A percentile compares a stretch with the other conserved stretches of the same genome.
Evolutionary conservation across 2,329 filamentous ascomycete genomes (phyloP).

Genomic region (Curvularia hawaiiensis): DNA sequence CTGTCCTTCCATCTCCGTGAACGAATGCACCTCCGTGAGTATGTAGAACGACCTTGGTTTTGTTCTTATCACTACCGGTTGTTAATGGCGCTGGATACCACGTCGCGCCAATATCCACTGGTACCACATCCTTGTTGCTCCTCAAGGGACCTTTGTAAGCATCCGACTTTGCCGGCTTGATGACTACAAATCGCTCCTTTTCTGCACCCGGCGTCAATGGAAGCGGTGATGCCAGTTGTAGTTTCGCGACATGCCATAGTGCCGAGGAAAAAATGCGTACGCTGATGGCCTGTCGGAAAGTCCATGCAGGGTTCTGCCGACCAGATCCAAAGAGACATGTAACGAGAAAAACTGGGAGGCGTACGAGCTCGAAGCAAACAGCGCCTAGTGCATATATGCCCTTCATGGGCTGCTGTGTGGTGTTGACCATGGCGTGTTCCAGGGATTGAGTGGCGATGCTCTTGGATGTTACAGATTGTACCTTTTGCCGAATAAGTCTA

Average conservation of each 20-base stretch:
- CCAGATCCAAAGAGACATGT: constrained; percentile 44
- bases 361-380: constrained; percentile 40
- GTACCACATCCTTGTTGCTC: constrained; percentile 42
- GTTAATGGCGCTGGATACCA: constrained; percentile 48
- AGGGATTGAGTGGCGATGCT: not conserved
- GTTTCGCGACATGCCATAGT: constrained; percentile 38
- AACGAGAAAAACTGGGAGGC: constrained; percentile 49
- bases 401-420: constrained; percentile 49
- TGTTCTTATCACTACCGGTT: constrained; percentile 15
- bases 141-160: constrained; percentile 41
- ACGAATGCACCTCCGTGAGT: constrained; percentile 58
- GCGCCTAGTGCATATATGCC: constrained; percentile 47
- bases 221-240: constrained; percentile 38
- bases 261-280: constrained; percentile 42
- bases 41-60: constrained; percentile 50
- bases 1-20: constrained; percentile 44
- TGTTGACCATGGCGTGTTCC: constrained; percentile 15
- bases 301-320: constrained; percentile 50
- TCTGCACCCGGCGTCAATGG: constrained; percentile 46
- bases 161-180: constrained; percentile 27
- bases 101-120: constrained; percentile 48
- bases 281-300: constrained; percentile 46
- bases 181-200: constrained; percentile 47
- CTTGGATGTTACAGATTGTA: not conserved
- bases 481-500: not conserved